Conservation (phyloP, 1,284 basidiomycete species). For the Apiotrichum gracile region DNA sequence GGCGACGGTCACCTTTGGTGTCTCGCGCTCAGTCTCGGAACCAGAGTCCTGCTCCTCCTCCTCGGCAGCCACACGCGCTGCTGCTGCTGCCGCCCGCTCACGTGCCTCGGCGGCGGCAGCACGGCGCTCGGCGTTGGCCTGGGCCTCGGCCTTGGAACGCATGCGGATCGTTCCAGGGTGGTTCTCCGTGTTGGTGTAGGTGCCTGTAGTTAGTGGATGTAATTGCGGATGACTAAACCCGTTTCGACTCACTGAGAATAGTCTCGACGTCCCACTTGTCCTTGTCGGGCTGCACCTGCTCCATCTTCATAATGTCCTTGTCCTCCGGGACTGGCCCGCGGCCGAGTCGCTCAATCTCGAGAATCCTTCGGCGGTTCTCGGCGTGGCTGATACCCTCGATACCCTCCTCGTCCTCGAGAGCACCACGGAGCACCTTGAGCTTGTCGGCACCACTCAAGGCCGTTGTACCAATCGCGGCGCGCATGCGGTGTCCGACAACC, state of each 20-base stretch:
- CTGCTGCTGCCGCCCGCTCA: conserved; percentile 8
- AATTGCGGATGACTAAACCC: background rate
- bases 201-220: conserved; percentile 54
- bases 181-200: conserved; percentile 90
- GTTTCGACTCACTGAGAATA: conserved; percentile 66
- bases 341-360: conserved; percentile 52
- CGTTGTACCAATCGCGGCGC: conserved; percentile 56
- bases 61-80: conserved; percentile 25
- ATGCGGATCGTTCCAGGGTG: conserved; percentile 78
- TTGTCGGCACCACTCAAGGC: conserved; percentile 69
- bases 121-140: conserved; percentile 22
- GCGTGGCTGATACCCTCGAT: conserved; percentile 49
- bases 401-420: conserved; percentile 59
- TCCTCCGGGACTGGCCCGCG: conserved; percentile 49
- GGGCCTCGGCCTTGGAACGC: conserved; percentile 50
- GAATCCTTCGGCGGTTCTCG: conserved; percentile 57
- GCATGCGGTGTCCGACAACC: conserved; percentile 75
- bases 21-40: conserved; percentile 43
- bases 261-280: conserved; percentile 92
- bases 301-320: conserved; percentile 26
- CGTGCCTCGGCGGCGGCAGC: conserved; percentile 13
- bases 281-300: conserved; percentile 54
- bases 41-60: conserved; percentile 46
- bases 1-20: conserved; percentile 49
- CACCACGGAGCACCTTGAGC: conserved; percentile 67